phyloP scores from a whole-genome alignment of 2,329 filamentous ascomycete genomes.

The Nemania sp. region DNA sequence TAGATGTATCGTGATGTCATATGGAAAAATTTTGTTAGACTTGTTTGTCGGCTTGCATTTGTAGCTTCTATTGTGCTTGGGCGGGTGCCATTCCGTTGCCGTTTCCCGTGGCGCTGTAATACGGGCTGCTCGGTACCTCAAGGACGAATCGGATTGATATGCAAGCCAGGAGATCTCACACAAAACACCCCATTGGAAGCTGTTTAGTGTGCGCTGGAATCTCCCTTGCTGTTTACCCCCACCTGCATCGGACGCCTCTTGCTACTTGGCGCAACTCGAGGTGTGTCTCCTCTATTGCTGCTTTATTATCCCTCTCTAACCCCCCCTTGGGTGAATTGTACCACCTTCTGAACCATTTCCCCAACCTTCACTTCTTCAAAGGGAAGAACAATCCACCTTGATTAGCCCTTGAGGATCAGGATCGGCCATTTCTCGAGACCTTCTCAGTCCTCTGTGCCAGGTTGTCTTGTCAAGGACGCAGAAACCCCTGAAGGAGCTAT shows the following conservation, averaged over 20 bases:
- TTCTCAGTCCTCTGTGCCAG: conserved; percentile 16
- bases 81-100: conserved; percentile 35
- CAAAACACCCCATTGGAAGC: conserved; percentile 27
- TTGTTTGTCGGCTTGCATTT: conserved; percentile 30
- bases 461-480: conserved; percentile 29
- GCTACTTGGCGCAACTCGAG: conserved; percentile 31
- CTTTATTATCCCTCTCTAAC: conserved; percentile 36
- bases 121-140: conserved; percentile 22
- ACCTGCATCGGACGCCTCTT: conserved; percentile 35
- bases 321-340: conserved; percentile 30
- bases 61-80: conserved; percentile 26
- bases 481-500: conserved; percentile 12
- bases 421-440: conserved; percentile 23
- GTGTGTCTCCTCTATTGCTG: conserved; percentile 24
- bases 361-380: conserved; percentile 26
- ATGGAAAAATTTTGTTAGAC: neutral
- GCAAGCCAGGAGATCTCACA: conserved; percentile 33
- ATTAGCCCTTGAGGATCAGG: conserved; percentile 28
- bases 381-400: conserved; percentile 22
- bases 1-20: conserved; percentile 20
- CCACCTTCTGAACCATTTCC: conserved; percentile 29
- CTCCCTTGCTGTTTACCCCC: conserved; percentile 39
- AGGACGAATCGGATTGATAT: conserved; percentile 32
- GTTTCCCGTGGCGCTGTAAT: conserved; percentile 31
- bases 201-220: conserved; percentile 28